These are phyloP conservation scores for Bathelium albidoporum DNA, from an alignment of 495 filamentous ascomycete species.

Conservation along the genomic window DNA sequence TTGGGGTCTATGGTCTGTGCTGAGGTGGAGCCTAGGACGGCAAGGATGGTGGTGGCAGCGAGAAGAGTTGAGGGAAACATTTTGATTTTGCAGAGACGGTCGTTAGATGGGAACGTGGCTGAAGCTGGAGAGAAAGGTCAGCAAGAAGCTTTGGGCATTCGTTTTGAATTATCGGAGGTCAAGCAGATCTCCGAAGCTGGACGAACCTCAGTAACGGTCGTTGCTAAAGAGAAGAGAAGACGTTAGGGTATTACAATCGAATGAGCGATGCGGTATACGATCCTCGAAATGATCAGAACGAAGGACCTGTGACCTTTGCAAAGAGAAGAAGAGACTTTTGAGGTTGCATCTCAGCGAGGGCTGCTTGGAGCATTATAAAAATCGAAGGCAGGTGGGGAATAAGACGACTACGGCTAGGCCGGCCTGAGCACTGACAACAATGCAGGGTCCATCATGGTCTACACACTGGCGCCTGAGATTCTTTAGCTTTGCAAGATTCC, in stretches of 20 bases:
- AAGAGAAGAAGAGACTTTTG: background rate
- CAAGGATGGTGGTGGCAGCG: conserved; percentile 18
- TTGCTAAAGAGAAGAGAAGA: background rate
- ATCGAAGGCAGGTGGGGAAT: conserved; percentile 1
- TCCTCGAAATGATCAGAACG: background rate
- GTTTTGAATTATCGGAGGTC: background rate
- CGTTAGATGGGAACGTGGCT: background rate
- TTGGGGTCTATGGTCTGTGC: conserved; percentile 51
- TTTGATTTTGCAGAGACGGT: conserved; percentile 10
- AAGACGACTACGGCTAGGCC: conserved; percentile 1
- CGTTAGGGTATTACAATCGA: background rate
- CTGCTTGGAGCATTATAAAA: background rate
- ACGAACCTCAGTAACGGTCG: background rate
- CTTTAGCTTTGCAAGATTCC: conserved; percentile 2
- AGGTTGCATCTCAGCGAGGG: background rate
- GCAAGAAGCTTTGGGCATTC: background rate
- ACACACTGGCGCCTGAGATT: background rate
- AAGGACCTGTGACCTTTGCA: background rate
- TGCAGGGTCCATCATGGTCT: background rate
- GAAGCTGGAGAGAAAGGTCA: background rate
- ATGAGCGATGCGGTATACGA: background rate
- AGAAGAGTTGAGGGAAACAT: conserved; percentile 22
- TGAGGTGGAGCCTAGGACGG: conserved; percentile 27
- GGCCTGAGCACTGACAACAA: background rate
- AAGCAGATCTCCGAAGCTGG: background rate